Percentiles rank a stretch among this genome's conserved stretches.
These are phyloP conservation scores for Cutaneotrichosporon spelunceum DNA, from an alignment of 1,284 basidiomycete genomes.

Conservation along the genomic window DNA sequence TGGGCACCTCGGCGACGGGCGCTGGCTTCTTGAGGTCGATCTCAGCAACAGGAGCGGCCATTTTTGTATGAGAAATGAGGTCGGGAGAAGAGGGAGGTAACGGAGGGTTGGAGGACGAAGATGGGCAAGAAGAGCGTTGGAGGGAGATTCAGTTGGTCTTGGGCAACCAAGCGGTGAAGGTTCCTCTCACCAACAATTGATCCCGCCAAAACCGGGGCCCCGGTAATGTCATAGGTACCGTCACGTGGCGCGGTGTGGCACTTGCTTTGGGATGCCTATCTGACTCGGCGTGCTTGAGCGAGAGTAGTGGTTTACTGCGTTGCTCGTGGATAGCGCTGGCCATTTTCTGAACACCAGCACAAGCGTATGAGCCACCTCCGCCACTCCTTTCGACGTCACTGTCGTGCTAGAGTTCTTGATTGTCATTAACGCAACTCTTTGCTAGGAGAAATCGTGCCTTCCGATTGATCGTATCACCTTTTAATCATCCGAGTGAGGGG, in stretches of 20 bases:
- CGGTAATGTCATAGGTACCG: slow-evolving; percentile 4
- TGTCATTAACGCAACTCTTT: not conserved
- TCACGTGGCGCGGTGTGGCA: slow-evolving; percentile 10
- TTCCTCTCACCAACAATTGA: not conserved
- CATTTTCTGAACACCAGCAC: not conserved
- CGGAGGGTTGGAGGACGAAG: not conserved
- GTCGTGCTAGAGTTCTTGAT: not conserved
- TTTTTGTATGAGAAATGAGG: slow-evolving; percentile 11
- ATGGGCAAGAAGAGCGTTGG: not conserved
- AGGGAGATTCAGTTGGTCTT: not conserved
- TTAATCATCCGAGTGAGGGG: too few relatives aligned
- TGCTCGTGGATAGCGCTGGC: not conserved
- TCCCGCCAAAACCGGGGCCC: slow-evolving; percentile 12
- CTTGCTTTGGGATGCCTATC: not conserved
- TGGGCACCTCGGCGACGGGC: slow-evolving; percentile 35
- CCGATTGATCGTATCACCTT: not conserved
- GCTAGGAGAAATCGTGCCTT: not conserved
- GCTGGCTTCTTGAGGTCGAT: slow-evolving; percentile 48
- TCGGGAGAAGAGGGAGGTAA: not conserved
- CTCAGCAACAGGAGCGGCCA: slow-evolving; percentile 29
- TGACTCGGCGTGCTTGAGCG: not conserved
- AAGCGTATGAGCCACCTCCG: not conserved
- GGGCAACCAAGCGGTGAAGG: not conserved
- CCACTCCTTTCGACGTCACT: not conserved
- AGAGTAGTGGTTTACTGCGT: not conserved